These are phyloP conservation scores for Clohesyomyces aquaticus DNA, from an alignment of 495 filamentous ascomycete genomes.

Conservation along the genomic window DNA sequence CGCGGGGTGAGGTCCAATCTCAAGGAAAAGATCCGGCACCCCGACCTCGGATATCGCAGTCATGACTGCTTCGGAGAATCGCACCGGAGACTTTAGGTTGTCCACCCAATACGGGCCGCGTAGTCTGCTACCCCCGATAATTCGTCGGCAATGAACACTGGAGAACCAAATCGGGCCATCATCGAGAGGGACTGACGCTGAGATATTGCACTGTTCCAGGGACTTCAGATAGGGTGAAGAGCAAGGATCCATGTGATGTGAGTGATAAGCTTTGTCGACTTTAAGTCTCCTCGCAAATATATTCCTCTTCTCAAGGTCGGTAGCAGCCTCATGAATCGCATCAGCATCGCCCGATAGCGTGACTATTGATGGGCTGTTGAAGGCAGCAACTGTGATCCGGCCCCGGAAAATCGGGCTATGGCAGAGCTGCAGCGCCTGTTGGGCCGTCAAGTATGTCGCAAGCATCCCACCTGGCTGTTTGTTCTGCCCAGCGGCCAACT, in stretches of 20 bases:
- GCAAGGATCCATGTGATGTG: conserved; percentile 17
- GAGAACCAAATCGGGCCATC: conserved; percentile 2
- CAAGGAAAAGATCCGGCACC: conserved; percentile 12
- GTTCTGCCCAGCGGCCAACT: background rate
- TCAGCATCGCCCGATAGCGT: conserved; percentile 28
- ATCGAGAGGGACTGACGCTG: background rate
- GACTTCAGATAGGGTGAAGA: background rate
- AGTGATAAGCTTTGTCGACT: conserved; percentile 37
- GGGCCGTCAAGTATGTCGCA: background rate
- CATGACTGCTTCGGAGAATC: conserved; percentile 26
- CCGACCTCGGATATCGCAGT: background rate
- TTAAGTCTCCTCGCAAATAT: background rate
- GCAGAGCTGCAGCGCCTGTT: background rate
- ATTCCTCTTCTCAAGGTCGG: background rate
- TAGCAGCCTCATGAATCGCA: background rate
- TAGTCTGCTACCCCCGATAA: background rate
- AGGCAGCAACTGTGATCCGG: conserved; percentile 1
- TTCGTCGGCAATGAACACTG: background rate
- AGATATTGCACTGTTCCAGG: background rate
- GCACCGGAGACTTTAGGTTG: conserved; percentile 26
- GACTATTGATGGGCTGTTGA: conserved; percentile 8
- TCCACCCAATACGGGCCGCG: conserved; percentile 28
- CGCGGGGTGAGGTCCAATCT: conserved; percentile 21
- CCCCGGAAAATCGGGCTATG: background rate
- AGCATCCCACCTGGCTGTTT: conserved; percentile 11